phyloP scores from a whole-genome alignment of 768 basidiomycete genomes.

The Podaxis sp. region DNA sequence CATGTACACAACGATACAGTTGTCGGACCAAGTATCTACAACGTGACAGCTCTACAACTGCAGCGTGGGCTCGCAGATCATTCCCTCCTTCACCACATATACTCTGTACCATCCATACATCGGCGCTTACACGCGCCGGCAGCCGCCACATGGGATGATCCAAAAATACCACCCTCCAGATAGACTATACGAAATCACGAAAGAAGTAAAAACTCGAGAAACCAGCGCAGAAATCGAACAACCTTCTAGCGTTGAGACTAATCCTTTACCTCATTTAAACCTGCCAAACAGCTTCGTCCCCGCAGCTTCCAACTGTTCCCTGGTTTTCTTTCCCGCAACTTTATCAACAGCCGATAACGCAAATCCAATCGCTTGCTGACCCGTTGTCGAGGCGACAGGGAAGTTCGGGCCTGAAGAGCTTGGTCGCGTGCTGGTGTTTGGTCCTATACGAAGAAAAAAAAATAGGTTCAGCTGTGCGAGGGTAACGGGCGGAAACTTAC shows the following conservation, averaged over 20 bases:
- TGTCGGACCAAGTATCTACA: neutral
- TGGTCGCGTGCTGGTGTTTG: slow-evolving; percentile 3
- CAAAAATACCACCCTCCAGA: neutral
- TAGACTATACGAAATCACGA: neutral
- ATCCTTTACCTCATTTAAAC: slow-evolving; percentile 32
- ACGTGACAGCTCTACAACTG: neutral
- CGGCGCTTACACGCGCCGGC: no score
- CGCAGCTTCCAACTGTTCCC: slow-evolving; percentile 51
- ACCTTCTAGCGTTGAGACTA: neutral
- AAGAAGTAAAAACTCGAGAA: neutral
- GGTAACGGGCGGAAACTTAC: slow-evolving; percentile 20
- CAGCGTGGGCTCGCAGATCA: no score
- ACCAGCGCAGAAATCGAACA: neutral
- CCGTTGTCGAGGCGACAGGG: slow-evolving; percentile 26
- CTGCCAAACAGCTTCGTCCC: slow-evolving; percentile 47
- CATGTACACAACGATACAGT: neutral
- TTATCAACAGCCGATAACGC: slow-evolving; percentile 56
- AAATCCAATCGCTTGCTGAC: slow-evolving; percentile 32
- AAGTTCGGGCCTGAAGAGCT: slow-evolving; percentile 27
- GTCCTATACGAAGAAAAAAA: neutral
- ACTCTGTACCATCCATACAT: no score
- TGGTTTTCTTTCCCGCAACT: slow-evolving; percentile 51
- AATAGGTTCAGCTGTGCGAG: neutral
- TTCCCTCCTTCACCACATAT: no score
- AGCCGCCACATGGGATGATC: neutral